Evolutionary conservation across 352 stramenopile genomes (phyloP).

Genomic region (Phytophthora quininea): DNA sequence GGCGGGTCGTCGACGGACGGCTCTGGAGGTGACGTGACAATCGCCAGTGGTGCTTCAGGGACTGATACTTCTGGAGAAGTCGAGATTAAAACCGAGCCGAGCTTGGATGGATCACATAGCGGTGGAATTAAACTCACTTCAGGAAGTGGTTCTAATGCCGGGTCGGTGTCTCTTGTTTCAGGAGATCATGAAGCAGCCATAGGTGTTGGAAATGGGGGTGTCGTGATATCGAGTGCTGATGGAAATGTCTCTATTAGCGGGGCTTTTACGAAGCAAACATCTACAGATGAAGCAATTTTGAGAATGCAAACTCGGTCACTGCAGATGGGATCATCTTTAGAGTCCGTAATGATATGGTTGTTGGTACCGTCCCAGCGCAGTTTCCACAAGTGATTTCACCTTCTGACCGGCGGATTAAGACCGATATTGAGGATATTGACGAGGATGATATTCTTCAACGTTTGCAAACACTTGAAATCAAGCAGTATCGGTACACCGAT

Average conservation of each 20-base stretch:
- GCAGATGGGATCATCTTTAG: conserved; percentile 44
- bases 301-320: conserved; percentile 31
- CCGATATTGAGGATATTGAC: conserved; percentile 87
- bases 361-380: conserved; percentile 77
- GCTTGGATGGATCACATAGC: conserved; percentile 6
- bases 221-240: conserved; percentile 14
- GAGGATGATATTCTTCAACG: conserved; percentile 88
- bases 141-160: conserved; percentile 23
- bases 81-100: conserved; percentile 7
- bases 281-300: conserved; percentile 25
- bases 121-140: conserved; percentile 17
- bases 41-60: conserved; percentile 8
- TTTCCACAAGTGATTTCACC: conserved; percentile 88
- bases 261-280: conserved; percentile 25
- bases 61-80: conserved; percentile 13
- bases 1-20: conserved; percentile 19
- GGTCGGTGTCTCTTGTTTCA: conserved; percentile 31
- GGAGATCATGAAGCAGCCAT: conserved; percentile 25
- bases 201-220: conserved; percentile 25
- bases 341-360: conserved; percentile 46
- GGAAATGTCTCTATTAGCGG: conserved; percentile 28
- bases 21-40: conserved; percentile 16
- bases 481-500: conserved; percentile 90
- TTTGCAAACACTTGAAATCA: conserved; percentile 85
- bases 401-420: conserved; percentile 93